Conservation (phyloP, 768 basidiomycete genomes). For the Boletus sensibilis region DNA sequence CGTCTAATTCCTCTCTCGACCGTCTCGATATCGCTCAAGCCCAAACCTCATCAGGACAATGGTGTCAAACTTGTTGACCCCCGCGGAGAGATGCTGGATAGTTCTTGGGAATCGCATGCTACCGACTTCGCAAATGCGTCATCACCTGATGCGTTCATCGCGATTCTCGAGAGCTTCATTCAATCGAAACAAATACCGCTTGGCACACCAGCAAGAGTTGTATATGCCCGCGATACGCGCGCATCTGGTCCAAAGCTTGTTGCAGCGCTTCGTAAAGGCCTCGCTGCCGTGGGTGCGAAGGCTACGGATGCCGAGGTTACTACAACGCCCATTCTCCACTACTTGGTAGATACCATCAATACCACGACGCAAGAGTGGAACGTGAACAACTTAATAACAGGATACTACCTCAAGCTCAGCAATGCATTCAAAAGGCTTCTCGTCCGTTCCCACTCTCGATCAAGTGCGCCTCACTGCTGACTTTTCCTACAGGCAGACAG, state of each 20-base stretch:
- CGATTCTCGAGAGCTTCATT: conserved; percentile 61
- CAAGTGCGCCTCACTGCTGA: conserved; percentile 5
- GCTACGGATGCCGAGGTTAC: conserved; percentile 77
- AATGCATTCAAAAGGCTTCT: conserved; percentile 83
- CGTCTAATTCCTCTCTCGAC: conserved; percentile 19
- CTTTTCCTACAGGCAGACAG: conserved; percentile 52
- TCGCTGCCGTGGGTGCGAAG: conserved; percentile 69
- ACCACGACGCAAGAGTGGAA: conserved; percentile 77
- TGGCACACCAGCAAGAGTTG: conserved; percentile 72
- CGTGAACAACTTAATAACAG: conserved; percentile 77
- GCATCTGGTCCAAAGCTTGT: conserved; percentile 80
- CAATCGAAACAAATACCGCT: conserved; percentile 71
- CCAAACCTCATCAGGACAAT: conserved; percentile 68
- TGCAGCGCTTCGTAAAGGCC: conserved; percentile 76
- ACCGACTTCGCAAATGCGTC: conserved; percentile 83
- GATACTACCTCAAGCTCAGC: conserved; percentile 81
- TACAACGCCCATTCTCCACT: conserved; percentile 95
- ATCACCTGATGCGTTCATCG: conserved; percentile 70
- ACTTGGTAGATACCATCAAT: conserved; percentile 88
- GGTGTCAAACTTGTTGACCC: conserved; percentile 99
- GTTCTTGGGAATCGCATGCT: conserved; percentile 88
- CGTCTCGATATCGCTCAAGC: not conserved
- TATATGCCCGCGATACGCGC: conserved; percentile 92
- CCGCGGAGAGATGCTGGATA: conserved; percentile 94
- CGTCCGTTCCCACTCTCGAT: conserved; percentile 46